Percentiles rank a stretch among this genome's conserved stretches.
phyloP scores from a whole-genome alignment of 2,329 filamentous ascomycete species.

The Aspergillus sojae region DNA sequence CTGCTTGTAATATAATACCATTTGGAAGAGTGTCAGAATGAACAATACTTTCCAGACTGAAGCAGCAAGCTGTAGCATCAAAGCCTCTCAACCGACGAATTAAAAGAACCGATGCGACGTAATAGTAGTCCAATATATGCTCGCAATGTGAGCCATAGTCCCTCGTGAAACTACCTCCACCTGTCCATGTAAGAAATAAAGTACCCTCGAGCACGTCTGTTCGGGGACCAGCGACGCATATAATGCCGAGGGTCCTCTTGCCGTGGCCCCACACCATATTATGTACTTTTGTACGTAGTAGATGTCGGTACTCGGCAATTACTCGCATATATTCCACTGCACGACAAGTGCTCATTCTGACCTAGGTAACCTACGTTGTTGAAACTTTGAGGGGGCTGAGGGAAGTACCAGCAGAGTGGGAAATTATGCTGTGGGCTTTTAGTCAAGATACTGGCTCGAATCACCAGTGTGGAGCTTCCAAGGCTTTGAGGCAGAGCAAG shows the following conservation, averaged over 20 bases:
- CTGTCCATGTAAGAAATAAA: too few relatives aligned
- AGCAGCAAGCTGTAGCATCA: not conserved
- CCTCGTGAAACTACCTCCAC: too few relatives aligned
- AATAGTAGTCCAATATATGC: too few relatives aligned
- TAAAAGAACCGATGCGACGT: too few relatives aligned
- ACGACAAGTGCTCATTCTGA: not conserved
- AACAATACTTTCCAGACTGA: not conserved
- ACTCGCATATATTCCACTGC: not conserved
- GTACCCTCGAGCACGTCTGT: too few relatives aligned
- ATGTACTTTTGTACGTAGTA: not conserved
- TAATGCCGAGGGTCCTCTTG: not conserved
- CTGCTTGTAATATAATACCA: not conserved
- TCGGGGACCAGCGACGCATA: not conserved
- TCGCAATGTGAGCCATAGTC: too few relatives aligned
- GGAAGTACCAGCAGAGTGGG: not conserved
- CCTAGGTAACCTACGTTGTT: not conserved
- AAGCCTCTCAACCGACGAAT: not conserved
- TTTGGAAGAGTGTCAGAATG: not conserved
- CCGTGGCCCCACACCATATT: not conserved
- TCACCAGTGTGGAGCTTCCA: not conserved
- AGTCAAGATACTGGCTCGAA: not conserved
- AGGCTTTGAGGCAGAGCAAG: not conserved
- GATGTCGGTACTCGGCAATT: not conserved
- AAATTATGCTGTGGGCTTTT: not conserved
- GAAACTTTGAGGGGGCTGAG: not conserved